Base-by-base conservation (phyloP, 768 basidiomycete genomes). In the Phaffia australis region DNA sequence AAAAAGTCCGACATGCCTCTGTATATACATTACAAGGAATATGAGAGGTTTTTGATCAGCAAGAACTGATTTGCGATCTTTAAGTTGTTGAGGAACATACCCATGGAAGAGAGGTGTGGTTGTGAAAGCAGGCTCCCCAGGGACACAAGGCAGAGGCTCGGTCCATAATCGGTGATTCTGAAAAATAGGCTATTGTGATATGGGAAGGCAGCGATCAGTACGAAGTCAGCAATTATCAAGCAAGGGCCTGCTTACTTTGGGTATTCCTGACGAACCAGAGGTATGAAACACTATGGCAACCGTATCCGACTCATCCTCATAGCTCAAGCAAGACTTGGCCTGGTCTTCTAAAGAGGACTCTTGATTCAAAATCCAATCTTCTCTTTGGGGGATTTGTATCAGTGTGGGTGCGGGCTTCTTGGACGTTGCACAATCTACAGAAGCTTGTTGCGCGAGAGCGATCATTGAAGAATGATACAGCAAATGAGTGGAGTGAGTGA, bases 31-130 rank as follows among this genome's bases (percentile, higher is more conserved):
- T 54, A 5, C 4, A n/a, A n/a, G 27, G 18, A n/a, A 16, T 5
- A 27, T 8, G 16, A 54, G 52, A 27, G 5, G 52, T n/a, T 54
- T 27, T 54, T 4, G 16, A 54, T 54, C 18, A 27, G n/a, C 27
- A 27, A 54, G 11, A 42, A 5, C 4, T 42, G 35, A 4, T 42
- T 5, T 54, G 27, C 52, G 52, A 4, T n/a, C 27, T n/a, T 16
- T n/a, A 16, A 54, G 4, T n/a, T n/a, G 52, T n/a, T n/a, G 52
- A n/a, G 16, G 16, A 54, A 57, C 56, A 23, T 19, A 57, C 56
- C 56, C 56, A 57, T 57, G 56, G 23, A 57, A 57, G 18, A 57
- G 56, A 29, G 56, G 56, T 19, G 56, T 57, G 16, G 56, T 57
- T 19, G 56, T 57, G 27, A 57, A 57, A 5, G 56, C 56, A 18